Percentiles rank a stretch among this genome's conserved stretches.
These are phyloP conservation scores for Encephalitozoon intestinalis DNA, from an alignment of 371 early-diverging fungal species.

Conservation along the genomic window DNA sequence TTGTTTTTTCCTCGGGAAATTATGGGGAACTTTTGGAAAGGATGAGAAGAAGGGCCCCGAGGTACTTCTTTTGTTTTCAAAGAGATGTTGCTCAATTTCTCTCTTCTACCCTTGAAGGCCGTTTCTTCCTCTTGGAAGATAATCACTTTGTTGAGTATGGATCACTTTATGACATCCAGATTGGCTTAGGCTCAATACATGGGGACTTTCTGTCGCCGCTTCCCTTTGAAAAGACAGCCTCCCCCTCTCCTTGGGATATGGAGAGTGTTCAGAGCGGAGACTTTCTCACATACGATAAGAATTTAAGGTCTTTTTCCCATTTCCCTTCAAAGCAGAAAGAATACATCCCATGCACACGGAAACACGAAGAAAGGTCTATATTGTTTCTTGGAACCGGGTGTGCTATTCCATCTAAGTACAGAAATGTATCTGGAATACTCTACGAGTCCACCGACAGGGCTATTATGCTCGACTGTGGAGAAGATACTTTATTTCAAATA, in stretches of 20 bases:
- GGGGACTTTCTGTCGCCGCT: conserved; percentile 1
- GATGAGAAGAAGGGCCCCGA: background rate
- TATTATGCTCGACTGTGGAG: conserved; percentile 81
- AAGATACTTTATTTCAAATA: conserved; percentile 85
- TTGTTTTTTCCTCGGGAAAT: conserved; percentile 17
- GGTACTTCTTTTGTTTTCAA: conserved; percentile 3
- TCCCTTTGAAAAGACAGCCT: background rate
- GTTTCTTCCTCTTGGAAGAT: background rate
- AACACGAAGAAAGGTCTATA: background rate
- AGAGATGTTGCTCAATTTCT: background rate
- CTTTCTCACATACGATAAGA: background rate
- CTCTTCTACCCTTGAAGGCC: background rate
- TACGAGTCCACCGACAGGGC: background rate
- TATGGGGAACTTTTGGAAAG: background rate
- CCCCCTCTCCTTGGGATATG: background rate
- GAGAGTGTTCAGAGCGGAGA: background rate
- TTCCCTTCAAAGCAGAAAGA: background rate
- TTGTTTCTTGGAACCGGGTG: conserved; percentile 81
- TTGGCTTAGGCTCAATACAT: background rate
- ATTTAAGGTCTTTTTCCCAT: background rate
- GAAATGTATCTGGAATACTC: conserved; percentile 72
- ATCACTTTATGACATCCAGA: conserved; percentile 5
- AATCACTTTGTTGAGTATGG: conserved; percentile 13
- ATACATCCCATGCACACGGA: background rate
- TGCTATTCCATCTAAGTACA: conserved; percentile 79